Evolutionary conservation across 371 early-diverging fungal genomes (phyloP).

Genomic region (Smittium culicis): DNA sequence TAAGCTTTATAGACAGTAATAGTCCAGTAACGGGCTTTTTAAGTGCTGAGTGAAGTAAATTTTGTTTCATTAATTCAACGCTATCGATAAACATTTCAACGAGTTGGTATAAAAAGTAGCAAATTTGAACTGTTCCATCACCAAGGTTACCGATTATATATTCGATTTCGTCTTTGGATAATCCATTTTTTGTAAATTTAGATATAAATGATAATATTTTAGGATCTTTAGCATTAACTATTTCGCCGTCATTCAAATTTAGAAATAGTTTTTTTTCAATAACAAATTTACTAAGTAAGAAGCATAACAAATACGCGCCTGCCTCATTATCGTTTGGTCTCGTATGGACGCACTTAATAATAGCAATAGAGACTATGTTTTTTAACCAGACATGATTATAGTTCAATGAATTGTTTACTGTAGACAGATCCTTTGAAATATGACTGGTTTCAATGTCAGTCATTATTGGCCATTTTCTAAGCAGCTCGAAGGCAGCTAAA

Average conservation of each 20-base stretch:
- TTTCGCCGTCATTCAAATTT: neutral
- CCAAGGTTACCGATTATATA: neutral
- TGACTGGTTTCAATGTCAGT: neutral
- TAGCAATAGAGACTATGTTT: neutral
- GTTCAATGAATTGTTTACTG: neutral
- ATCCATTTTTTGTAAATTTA: too few relatives aligned
- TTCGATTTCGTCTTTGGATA: too few relatives aligned
- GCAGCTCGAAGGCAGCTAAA: slow-evolving; percentile 43
- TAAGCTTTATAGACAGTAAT: neutral
- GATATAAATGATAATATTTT: too few relatives aligned
- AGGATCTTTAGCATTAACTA: too few relatives aligned
- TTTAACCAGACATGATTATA: neutral
- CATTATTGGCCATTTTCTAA: slow-evolving; percentile 32
- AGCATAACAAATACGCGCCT: slow-evolving; percentile 60
- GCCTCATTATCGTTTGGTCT: slow-evolving; percentile 68
- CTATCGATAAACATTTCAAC: neutral
- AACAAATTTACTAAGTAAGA: slow-evolving; percentile 66
- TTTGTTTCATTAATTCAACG: neutral
- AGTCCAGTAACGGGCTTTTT: neutral
- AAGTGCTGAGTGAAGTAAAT: neutral
- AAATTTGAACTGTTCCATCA: neutral
- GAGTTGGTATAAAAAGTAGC: neutral
- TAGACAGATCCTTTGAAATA: neutral
- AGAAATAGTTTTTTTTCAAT: slow-evolving; percentile 31
- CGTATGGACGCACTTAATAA: slow-evolving; percentile 26